phyloP scores from a whole-genome alignment of 495 filamentous ascomycete genomes.

The Talaromyces proteolyticus region DNA sequence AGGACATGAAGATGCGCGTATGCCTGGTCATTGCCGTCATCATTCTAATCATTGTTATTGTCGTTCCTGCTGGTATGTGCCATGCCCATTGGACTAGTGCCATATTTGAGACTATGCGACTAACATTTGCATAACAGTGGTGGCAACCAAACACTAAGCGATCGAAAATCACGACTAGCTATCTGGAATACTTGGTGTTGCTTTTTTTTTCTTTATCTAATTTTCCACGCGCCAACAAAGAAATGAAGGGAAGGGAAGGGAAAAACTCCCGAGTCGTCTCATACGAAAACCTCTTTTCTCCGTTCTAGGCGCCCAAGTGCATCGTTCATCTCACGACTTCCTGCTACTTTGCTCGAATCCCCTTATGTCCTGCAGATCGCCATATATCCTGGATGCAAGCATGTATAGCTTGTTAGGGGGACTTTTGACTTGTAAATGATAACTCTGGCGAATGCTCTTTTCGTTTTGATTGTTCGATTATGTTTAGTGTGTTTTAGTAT shows the following conservation, averaged over 20 bases:
- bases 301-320: background rate
- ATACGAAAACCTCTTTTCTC: background rate
- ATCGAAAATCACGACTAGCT: constrained; percentile 9
- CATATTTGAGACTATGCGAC: constrained; percentile 7
- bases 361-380: background rate
- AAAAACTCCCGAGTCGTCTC: no score
- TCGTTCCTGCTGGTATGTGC: constrained; percentile 73
- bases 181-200: constrained; percentile 20
- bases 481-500: constrained; percentile 5
- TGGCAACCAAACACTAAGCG: constrained; percentile 25
- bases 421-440: constrained; percentile 34
- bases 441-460: constrained; percentile 28
- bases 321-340: background rate
- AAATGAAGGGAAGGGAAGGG: constrained; percentile 15
- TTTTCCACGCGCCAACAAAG: constrained; percentile 18
- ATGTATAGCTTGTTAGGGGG: background rate
- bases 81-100: background rate
- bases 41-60: constrained; percentile 83
- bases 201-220: constrained; percentile 33
- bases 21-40: constrained; percentile 87
- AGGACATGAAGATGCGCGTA: constrained; percentile 99
- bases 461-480: constrained; percentile 8
- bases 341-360: no score
- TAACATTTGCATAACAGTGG: constrained; percentile 21
- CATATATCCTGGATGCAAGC: background rate